A percentile compares a stretch with the other conserved stretches of the same genome.
phyloP scores from a whole-genome alignment of 2,329 filamentous ascomycete species.

The Alternaria solani region DNA sequence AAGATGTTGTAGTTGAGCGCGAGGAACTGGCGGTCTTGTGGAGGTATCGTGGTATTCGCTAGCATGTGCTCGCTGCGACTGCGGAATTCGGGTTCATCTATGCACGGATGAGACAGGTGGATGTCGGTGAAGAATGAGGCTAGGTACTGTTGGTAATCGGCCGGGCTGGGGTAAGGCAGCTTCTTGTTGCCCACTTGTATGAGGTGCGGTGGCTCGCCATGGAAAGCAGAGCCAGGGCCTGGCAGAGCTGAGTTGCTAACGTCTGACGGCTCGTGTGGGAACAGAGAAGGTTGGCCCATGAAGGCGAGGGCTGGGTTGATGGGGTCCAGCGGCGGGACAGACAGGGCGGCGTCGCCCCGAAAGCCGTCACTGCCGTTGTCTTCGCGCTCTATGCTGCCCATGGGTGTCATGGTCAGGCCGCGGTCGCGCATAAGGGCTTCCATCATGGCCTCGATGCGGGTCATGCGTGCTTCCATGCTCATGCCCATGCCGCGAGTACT shows the following conservation, averaged over 20 bases:
- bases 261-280: constrained; percentile 22
- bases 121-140: constrained; percentile 40
- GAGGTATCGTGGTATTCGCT: constrained; percentile 22
- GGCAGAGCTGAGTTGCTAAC: constrained; percentile 9
- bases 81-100: constrained; percentile 42
- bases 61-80: constrained; percentile 33
- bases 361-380: constrained; percentile 28
- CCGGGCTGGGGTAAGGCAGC: constrained; percentile 32
- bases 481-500: constrained; percentile 32
- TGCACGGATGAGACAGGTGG: constrained; percentile 37
- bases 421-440: constrained; percentile 45
- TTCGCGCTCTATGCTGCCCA: constrained; percentile 40
- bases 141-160: constrained; percentile 35
- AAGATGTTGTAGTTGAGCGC: constrained; percentile 44
- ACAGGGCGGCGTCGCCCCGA: constrained; percentile 28
- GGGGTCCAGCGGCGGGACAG: constrained; percentile 32
- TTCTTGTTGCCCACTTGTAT: constrained; percentile 29
- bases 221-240: background rate
- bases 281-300: constrained; percentile 23
- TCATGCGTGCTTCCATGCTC: constrained; percentile 48
- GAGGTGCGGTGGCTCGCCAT: constrained; percentile 7
- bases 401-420: constrained; percentile 30
- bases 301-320: constrained; percentile 33
- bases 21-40: constrained; percentile 34
- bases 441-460: constrained; percentile 48